Evolutionary conservation across 192 early-diverging fungal species (phyloP), one percentile per base, ranked within the genome.

Genomic region (Umbelopsis isabellina): DNA sequence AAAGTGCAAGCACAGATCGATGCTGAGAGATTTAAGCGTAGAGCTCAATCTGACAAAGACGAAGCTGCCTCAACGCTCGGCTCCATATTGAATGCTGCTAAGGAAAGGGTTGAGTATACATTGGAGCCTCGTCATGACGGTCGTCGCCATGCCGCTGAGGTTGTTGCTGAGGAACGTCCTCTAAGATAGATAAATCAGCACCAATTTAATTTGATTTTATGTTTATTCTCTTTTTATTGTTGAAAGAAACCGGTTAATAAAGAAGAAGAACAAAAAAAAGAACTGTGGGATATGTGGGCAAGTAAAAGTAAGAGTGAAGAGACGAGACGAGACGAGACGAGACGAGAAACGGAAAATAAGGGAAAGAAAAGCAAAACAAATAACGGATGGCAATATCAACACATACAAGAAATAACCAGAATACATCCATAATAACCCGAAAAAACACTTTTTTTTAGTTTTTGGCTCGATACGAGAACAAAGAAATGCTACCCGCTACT

Each of bases 161-260:
- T 61, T 61, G 55, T 61, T 35, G 55, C 55, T 13, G 55, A 61
- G 4, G 33, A 61, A 35, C 55, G 55, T 35, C 55, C 27, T 25
- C 3, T 33, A 18, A 61, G 25, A n/a, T 13, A n/a, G 27, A 27
- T 35, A 16, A 16, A 18, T 61, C 21, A 18, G 0, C 33, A 61
- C 18, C 18, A 22, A 52, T 52, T 52, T 23, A 52, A 25, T 11
- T 52, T 52, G 20, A 52, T 9, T 52, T 52, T 23, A 12, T 25
- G 21, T 52, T 52, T 52, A 52, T 25, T 52, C 22, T 12, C 2
- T 12, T 21, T 52, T 52, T 52, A 25, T 52, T 52, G 51, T 52
- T 52, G 51, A 52, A 25, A 52, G 37, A 41, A 41, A 41, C 37
- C 7, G 37, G 7, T 41, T 41, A 41, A 41, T 41, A 41, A 41